A percentile compares a stretch with the other conserved stretches of the same genome.
Evolutionary conservation across 345 rosid genomes (phyloP).

Genomic region (Ailanthus altissimus): DNA sequence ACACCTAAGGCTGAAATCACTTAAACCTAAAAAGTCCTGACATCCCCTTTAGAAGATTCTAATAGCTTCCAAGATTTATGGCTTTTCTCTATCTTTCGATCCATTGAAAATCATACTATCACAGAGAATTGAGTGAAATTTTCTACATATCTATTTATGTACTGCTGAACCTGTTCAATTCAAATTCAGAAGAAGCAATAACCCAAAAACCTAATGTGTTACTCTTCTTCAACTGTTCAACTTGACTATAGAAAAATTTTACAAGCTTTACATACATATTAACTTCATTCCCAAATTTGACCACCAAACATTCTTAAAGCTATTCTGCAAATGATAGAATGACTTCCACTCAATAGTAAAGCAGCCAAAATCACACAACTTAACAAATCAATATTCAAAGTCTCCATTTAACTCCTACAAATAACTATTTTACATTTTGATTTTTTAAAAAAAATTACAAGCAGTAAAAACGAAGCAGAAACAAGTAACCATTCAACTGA

Average conservation of each 20-base stretch:
- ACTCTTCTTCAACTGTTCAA: background rate
- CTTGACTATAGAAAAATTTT: too few relatives aligned
- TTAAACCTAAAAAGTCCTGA: too few relatives aligned
- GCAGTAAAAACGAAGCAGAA: background rate
- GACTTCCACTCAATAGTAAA: background rate
- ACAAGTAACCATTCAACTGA: background rate
- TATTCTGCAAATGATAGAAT: background rate
- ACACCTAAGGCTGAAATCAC: background rate
- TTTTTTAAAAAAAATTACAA: background rate
- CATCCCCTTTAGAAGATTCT: background rate
- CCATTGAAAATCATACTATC: background rate
- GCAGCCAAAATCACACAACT: background rate
- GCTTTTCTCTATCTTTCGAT: background rate
- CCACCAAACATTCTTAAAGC: background rate
- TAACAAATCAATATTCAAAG: background rate
- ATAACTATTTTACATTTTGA: background rate
- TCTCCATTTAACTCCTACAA: background rate
- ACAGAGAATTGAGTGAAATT: background rate
- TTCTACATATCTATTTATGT: background rate
- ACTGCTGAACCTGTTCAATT: background rate
- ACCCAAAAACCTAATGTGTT: background rate
- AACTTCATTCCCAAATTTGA: background rate
- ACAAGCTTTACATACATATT: background rate
- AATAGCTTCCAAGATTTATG: background rate
- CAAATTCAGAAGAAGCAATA: background rate